Conservation (phyloP, 2,329 filamentous ascomycete genomes). For the Penicillium sp. region DNA sequence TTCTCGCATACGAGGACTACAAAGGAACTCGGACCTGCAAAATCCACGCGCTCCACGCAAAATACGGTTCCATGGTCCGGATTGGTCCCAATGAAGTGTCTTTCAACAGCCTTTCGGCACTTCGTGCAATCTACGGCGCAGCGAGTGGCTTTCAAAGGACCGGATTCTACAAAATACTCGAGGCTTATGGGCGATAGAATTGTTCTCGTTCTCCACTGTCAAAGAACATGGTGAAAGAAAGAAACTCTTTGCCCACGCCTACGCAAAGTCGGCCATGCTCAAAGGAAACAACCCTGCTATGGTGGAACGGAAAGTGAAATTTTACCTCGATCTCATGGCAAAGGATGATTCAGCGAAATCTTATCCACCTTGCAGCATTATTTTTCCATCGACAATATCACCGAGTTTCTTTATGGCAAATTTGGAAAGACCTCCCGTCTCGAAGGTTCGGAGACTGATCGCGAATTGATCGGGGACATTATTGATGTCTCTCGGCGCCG, state of each 20-base stretch:
- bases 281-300: constrained; percentile 27
- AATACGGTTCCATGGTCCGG: no score
- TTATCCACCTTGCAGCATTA: constrained; percentile 56
- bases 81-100: no score
- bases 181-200: constrained; percentile 55
- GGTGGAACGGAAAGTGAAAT: constrained; percentile 44
- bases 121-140: no score
- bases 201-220: constrained; percentile 54
- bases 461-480: constrained; percentile 46
- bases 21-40: no score
- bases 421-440: constrained; percentile 47
- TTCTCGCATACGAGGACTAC: no score
- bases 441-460: constrained; percentile 36
- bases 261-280: constrained; percentile 30
- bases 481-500: constrained; percentile 52
- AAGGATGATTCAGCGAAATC: constrained; percentile 28
- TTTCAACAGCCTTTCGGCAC: no score
- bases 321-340: constrained; percentile 49
- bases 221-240: constrained; percentile 54
- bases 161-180: constrained; percentile 48
- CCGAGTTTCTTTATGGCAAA: constrained; percentile 54
- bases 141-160: no score
- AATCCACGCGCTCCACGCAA: no score
- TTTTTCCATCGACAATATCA: constrained; percentile 57
- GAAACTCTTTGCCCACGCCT: constrained; percentile 39